Conservation (phyloP, 2,329 filamentous ascomycete species). For the Fusarium sp. region DNA sequence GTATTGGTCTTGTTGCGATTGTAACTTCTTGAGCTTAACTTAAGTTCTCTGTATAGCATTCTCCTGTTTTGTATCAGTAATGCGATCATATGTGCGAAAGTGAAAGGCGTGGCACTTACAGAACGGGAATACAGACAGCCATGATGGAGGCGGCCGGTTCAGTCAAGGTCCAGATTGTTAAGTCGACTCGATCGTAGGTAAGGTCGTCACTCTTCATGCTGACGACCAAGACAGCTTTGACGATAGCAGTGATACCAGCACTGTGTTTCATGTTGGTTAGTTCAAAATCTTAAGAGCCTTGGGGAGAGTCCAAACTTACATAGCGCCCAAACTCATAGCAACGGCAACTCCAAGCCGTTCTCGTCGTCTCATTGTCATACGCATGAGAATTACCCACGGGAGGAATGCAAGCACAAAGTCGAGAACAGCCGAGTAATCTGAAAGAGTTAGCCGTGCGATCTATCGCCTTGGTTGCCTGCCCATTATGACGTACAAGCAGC, state of each 20-base stretch:
- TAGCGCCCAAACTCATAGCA: slow-evolving; percentile 53
- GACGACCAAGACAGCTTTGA: slow-evolving; percentile 52
- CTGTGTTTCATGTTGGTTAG: slow-evolving; percentile 35
- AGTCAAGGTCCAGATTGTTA: slow-evolving; percentile 54
- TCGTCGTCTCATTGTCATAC: slow-evolving; percentile 49
- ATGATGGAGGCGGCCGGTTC: slow-evolving; percentile 55
- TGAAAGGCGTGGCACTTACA: slow-evolving; percentile 40
- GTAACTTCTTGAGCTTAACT: slow-evolving; percentile 49
- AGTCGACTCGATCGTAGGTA: slow-evolving; percentile 52
- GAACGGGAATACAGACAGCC: slow-evolving; percentile 52
- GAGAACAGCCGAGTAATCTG: slow-evolving; percentile 53
- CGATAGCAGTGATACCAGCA: slow-evolving; percentile 51
- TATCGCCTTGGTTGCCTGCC: fast-evolving
- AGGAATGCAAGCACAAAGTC: slow-evolving; percentile 53
- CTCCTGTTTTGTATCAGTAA: slow-evolving; percentile 42
- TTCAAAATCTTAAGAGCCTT: fast-evolving
- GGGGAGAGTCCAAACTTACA: slow-evolving; percentile 39
- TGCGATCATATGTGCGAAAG: fast-evolving
- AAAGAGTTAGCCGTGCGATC: not conserved
- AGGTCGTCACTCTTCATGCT: slow-evolving; percentile 51
- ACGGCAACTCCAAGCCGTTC: slow-evolving; percentile 53
- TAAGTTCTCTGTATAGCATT: slow-evolving; percentile 53
- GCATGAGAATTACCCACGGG: slow-evolving; percentile 53
- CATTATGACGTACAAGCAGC: slow-evolving; percentile 47
- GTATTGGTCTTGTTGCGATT: slow-evolving; percentile 42